phyloP scores from a whole-genome alignment of 768 basidiomycete genomes.

The Phaeotremella fagi region DNA sequence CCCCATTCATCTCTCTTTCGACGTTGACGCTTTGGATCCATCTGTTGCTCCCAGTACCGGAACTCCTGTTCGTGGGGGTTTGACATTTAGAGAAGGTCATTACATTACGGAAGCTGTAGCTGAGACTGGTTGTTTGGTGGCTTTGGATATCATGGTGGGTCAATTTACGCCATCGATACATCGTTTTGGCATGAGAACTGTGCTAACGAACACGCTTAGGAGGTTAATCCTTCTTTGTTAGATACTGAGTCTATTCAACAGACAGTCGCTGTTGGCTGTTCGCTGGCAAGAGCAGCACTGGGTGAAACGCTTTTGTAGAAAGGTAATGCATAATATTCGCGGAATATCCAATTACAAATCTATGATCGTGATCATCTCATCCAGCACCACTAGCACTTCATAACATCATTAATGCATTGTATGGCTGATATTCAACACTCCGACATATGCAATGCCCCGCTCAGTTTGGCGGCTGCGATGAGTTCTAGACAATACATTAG shows the following conservation, averaged over 20 bases:
- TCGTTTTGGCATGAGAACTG: too few relatives aligned
- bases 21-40: conserved; percentile 92
- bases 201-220: conserved; percentile 55
- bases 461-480: too few relatives aligned
- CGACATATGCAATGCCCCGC: too few relatives aligned
- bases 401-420: too few relatives aligned
- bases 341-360: too few relatives aligned
- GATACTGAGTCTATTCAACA: conserved; percentile 70
- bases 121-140: conserved; percentile 88
- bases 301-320: conserved; percentile 45
- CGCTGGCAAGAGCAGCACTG: conserved; percentile 46
- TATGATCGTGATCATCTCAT: too few relatives aligned
- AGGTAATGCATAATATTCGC: too few relatives aligned
- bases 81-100: conserved; percentile 97
- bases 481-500: too few relatives aligned
- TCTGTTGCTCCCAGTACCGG: conserved; percentile 78
- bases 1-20: conserved; percentile 94
- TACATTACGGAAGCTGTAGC: conserved; percentile 90
- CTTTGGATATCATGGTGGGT: conserved; percentile 85
- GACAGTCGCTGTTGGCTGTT: conserved; percentile 63
- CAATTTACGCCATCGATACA: too few relatives aligned
- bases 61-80: conserved; percentile 77
- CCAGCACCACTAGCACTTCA: too few relatives aligned
- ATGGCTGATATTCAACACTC: too few relatives aligned
- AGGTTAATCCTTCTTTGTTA: conserved; percentile 91